Percentiles rank a stretch among this genome's conserved stretches.
These are phyloP conservation scores for Pseudogymnoascus sp. DNA, from an alignment of 2,329 filamentous ascomycete species.

Conservation along the genomic window DNA sequence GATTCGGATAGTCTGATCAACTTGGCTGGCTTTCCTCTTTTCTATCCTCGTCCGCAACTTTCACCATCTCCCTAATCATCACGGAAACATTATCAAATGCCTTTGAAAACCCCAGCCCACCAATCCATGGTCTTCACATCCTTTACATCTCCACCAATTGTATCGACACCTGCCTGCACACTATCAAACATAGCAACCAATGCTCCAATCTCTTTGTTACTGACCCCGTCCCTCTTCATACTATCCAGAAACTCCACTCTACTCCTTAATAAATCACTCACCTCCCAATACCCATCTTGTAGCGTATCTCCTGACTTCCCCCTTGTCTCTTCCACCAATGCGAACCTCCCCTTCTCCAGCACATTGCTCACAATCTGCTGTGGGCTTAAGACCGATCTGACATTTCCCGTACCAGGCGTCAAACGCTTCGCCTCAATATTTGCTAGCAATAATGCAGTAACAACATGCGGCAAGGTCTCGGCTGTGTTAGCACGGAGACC, in stretches of 20 bases:
- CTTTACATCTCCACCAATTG: slow-evolving; percentile 21
- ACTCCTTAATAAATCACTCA: slow-evolving; percentile 25
- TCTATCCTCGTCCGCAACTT: not conserved
- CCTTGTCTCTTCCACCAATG: slow-evolving; percentile 28
- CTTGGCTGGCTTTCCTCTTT: not conserved
- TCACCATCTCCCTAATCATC: not conserved
- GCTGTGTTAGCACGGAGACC: slow-evolving; percentile 32
- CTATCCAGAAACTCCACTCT: slow-evolving; percentile 26
- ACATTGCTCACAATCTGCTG: slow-evolving; percentile 32
- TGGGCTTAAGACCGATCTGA: slow-evolving; percentile 39
- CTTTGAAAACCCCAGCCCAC: slow-evolving; percentile 26
- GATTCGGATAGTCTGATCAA: not conserved
- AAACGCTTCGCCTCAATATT: slow-evolving; percentile 37
- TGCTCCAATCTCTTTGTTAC: slow-evolving; percentile 25
- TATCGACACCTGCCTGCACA: slow-evolving; percentile 11
- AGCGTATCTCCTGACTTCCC: slow-evolving; percentile 33
- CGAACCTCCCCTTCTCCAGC: slow-evolving; percentile 29
- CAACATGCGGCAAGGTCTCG: slow-evolving; percentile 39
- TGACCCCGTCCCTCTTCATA: slow-evolving; percentile 24
- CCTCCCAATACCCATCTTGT: slow-evolving; percentile 41
- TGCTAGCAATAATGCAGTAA: slow-evolving; percentile 40
- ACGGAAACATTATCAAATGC: not conserved
- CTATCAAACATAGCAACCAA: slow-evolving; percentile 22
- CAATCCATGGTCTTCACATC: slow-evolving; percentile 36
- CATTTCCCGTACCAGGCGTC: slow-evolving; percentile 34